Evolutionary conservation across 2,329 filamentous ascomycete genomes (phyloP).

Genomic region (Clathrospora elynae): DNA sequence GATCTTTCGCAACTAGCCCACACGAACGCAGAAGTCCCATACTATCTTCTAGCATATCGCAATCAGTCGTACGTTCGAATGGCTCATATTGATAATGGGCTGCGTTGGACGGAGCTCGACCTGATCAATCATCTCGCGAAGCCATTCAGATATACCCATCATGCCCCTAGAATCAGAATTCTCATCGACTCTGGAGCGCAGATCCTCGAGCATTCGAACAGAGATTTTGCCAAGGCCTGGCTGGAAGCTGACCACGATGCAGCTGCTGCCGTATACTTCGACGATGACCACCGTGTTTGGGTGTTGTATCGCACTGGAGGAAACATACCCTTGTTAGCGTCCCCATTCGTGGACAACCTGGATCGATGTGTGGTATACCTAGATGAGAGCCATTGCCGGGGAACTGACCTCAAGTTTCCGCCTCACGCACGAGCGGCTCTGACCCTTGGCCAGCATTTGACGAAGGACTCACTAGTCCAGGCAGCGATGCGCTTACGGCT

Average conservation of each 20-base stretch:
- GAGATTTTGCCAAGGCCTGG: slow-evolving; percentile 57
- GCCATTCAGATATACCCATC: slow-evolving; percentile 34
- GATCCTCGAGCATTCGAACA: slow-evolving; percentile 66
- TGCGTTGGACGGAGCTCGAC: slow-evolving; percentile 52
- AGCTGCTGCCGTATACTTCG: slow-evolving; percentile 62
- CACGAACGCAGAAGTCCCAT: slow-evolving; percentile 68
- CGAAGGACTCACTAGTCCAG: slow-evolving; percentile 67
- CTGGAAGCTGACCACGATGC: slow-evolving; percentile 53
- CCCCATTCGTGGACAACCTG: slow-evolving; percentile 61
- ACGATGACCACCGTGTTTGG: slow-evolving; percentile 52
- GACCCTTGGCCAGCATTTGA: slow-evolving; percentile 62
- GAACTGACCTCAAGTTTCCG: slow-evolving; percentile 64
- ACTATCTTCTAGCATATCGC: slow-evolving; percentile 59
- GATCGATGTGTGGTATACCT: slow-evolving; percentile 62
- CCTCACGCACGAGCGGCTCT: slow-evolving; percentile 56
- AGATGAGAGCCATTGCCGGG: slow-evolving; percentile 66
- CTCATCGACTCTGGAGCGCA: slow-evolving; percentile 69
- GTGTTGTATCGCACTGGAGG: slow-evolving; percentile 51
- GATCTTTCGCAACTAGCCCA: slow-evolving; percentile 63
- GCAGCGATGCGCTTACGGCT: slow-evolving; percentile 70
- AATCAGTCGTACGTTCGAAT: slow-evolving; percentile 57
- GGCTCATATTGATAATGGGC: slow-evolving; percentile 28
- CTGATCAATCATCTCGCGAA: slow-evolving; percentile 37
- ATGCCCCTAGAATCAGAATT: slow-evolving; percentile 52
- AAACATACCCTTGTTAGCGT: slow-evolving; percentile 56